Percentiles rank a stretch among this genome's conserved stretches.
Conservation (phyloP, 106 monocot genomes). For the Allium cepa region DNA sequence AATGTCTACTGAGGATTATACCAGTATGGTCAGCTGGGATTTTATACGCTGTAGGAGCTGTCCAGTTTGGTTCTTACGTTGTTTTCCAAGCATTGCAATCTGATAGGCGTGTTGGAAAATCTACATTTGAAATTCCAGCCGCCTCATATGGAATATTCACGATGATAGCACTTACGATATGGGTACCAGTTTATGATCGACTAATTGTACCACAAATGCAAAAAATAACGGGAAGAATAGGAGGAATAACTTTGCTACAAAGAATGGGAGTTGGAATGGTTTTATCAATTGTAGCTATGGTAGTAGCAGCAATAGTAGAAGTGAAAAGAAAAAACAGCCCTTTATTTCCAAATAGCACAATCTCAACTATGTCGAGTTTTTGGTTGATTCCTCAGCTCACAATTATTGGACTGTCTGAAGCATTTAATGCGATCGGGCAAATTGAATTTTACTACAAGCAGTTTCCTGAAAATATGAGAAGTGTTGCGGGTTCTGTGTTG, state of each 20-base stretch:
- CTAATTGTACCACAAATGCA: conserved; percentile 18
- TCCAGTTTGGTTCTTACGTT: conserved; percentile 35
- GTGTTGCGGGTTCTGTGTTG: conserved; percentile 45
- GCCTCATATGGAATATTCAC: conserved; percentile 28
- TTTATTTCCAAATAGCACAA: not conserved
- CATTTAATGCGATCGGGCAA: conserved; percentile 59
- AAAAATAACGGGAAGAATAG: conserved; percentile 11
- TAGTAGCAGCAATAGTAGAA: conserved; percentile 28
- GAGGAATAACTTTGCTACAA: conserved; percentile 34
- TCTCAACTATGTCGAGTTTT: conserved; percentile 2
- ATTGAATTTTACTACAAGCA: conserved; percentile 73
- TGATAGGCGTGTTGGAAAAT: conserved; percentile 32
- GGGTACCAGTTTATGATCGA: conserved; percentile 52
- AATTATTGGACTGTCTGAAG: conserved; percentile 52
- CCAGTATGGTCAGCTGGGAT: conserved; percentile 53
- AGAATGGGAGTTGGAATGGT: conserved; percentile 27
- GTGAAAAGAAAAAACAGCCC: conserved; percentile 14
- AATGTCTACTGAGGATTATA: conserved; percentile 42
- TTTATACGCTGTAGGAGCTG: conserved; percentile 28
- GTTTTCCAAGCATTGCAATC: conserved; percentile 39
- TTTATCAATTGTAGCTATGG: conserved; percentile 29
- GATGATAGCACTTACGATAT: conserved; percentile 33
- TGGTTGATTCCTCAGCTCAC: conserved; percentile 60
- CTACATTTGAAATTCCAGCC: conserved; percentile 23
- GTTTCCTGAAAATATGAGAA: conserved; percentile 75